Base-by-base conservation (phyloP, 225 moss, liverwort and hornwort species). In the Marchantia paleacea region DNA sequence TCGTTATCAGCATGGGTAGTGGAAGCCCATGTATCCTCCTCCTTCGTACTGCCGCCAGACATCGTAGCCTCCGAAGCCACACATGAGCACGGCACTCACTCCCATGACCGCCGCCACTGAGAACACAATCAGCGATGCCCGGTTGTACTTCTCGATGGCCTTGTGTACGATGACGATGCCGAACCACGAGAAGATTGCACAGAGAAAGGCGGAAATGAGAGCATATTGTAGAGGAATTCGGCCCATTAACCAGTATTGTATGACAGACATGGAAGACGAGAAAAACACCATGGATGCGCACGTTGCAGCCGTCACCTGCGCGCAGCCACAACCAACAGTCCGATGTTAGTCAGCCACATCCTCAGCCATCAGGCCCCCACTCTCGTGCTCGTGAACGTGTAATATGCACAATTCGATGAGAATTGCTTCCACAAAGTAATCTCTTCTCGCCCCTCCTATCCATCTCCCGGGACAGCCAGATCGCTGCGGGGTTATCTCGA, bases 271-370 rank as follows among this genome's bases (percentile, higher is more conserved):
- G 8, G 94, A 94, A 24, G 92, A 91, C 25, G 92, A 91, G 85
- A 94, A 94, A 85, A 92, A 90, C 73, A 94, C 92, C 90, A 92
- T 94, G 79, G 90, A 90, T 1, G 91, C 92, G 55, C 92, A 90
- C 20, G 94, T 94, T 11, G 87, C 94, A 47, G 94, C 92, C 55
- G 92, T 92, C 73, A 94, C 83, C 94, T 94, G 90, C 83, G 82
- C 68, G 30, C 30, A 68, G 6, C 30, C 6, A 29, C 10, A 22
- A 31, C 15, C 28, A 12, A 68, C 62, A 18, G 39, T 39, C 39
- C 39, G 1, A 24, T 62, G 7, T 62, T 24, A 62, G 62, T 24
- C 18, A 24, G 12, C 12, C n/a, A 26, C 39, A 39, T 19, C 57
- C 57, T 76, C 57, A 3, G 57, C 19, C 57, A 57, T 57, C 57